Base-by-base conservation (phyloP, 768 basidiomycete species). In the Crassisporium funariophilum region DNA sequence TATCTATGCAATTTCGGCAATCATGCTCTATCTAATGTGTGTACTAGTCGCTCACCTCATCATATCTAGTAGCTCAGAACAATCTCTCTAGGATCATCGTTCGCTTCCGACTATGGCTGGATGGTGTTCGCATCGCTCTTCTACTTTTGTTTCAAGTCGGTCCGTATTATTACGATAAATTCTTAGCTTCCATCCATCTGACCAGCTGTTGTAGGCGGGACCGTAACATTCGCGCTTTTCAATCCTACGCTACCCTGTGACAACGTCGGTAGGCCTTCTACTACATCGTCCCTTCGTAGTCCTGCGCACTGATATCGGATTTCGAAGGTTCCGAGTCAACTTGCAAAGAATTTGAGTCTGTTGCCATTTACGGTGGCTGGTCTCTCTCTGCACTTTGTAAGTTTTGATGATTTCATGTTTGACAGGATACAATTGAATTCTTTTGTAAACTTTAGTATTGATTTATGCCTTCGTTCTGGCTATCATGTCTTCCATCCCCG, bases 21-120 rank as follows among this genome's bases (percentile, higher is more conserved):
- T 72, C 34, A 46, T 71, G 17, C 47, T 68, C 19, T 72, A 72
- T 44, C 56, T 72, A 40, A 71, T 74, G 73, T 71, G 41, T 49
- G 57, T 43, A 20, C 5, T 17, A 5, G 15, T 22, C 22, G n/a
- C 34, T 17, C 25, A 35, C 17, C 13, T 36, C 15, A 11, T 43
- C 27, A 35, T 20, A 13, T 11, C 12, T 11, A 24, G 29, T n/a
- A 33, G 41, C 45, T 38, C 24, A 38, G 13, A 19, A 37, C 11
- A 31, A 31, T 31, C 10, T 29, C 5, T 9, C 6, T 41, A 74
- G 71, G 73, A 65, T 70, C 17, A 68, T 73, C 27, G 65, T 72
- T 29, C 64, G 57, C 38, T 73, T 71, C 50, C 63, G 58, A n/a
- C 54, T 70, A 19, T 68, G 66, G 69, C 55, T 68, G 36, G 71